Evolutionary conservation across 1,139 yeast genomes (phyloP).

Genomic region (Kodamaea sp.): DNA sequence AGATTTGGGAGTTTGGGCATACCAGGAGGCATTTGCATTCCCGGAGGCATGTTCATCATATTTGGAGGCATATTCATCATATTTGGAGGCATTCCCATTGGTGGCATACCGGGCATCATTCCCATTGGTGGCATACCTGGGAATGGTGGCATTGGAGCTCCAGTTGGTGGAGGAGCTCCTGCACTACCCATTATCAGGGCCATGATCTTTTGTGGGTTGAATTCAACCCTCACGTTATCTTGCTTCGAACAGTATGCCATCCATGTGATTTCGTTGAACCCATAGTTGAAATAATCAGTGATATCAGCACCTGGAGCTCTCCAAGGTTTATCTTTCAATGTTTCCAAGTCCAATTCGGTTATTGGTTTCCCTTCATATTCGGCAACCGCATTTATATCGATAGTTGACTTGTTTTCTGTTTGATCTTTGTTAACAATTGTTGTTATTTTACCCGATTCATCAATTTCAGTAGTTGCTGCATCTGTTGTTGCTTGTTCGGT

Average conservation of each 20-base stretch:
- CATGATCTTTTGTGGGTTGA: slow-evolving; percentile 58
- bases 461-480: slow-evolving; percentile 25
- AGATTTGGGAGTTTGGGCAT: slow-evolving; percentile 16
- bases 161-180: slow-evolving; percentile 16
- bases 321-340: slow-evolving; percentile 94
- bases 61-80: slow-evolving; percentile 21
- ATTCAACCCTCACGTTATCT: slow-evolving; percentile 75
- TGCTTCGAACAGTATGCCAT: slow-evolving; percentile 87
- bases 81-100: slow-evolving; percentile 35
- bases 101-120: slow-evolving; percentile 19
- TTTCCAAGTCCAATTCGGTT: slow-evolving; percentile 78
- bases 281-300: slow-evolving; percentile 91
- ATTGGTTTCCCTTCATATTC: slow-evolving; percentile 79
- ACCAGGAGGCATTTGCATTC: slow-evolving; percentile 15
- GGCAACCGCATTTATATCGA: slow-evolving; percentile 79
- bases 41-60: slow-evolving; percentile 23
- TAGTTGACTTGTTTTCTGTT: slow-evolving; percentile 34
- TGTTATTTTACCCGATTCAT: slow-evolving; percentile 25
- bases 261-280: slow-evolving; percentile 97
- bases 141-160: slow-evolving; percentile 9
- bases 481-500: slow-evolving; percentile 2
- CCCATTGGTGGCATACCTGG: slow-evolving; percentile 22
- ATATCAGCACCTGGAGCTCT: slow-evolving; percentile 94
- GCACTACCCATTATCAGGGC: slow-evolving; percentile 38
- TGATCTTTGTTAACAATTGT: slow-evolving; percentile 34